Base-by-base conservation (phyloP, 352 stramenopile species). In the Thraustochytrium striatum region DNA sequence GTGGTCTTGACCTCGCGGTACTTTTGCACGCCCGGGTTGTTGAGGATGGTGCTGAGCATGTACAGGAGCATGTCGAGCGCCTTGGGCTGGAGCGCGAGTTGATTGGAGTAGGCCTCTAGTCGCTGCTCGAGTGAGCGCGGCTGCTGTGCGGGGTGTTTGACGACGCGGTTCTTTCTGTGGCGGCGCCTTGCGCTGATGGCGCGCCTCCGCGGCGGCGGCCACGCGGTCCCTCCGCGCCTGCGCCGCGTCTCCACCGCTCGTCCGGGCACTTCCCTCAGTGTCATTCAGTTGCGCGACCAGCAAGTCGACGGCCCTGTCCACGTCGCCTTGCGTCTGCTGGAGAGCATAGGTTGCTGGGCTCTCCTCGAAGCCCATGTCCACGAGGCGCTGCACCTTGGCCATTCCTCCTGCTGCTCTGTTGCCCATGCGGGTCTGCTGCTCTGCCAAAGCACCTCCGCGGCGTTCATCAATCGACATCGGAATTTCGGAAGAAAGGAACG, bases 31-130 rank as follows among this genome's bases (percentile, higher is more conserved):
- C 65, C 65, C 16, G 65, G 65, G 39, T 75, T 75, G 19, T 61
- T 32, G 28, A 75, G 43, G 25, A 75, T 75, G n/a, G 65, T 75
- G n/a, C 52, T 58, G 65, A 75, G 65, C 65, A 75, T 61, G 65
- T 75, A 75, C n/a, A 75, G 11, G 11, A 75, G 65, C 44, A 43
- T 30, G 21, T 75, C 65, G 7, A 75, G 41, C 9, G 65, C 65
- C 30, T 43, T 41, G 35, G 65, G 65, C 19, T 38, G 68, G 32
- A n/a, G 19, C 3, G 52, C 65, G 41, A 75, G 65, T 19, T 44
- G 19, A 13, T 30, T 38, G 35, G 30, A 58, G 30, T 47, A 21
- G n/a, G 39, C 25, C 36, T 75, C 65, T 9, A 75, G 36, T 3
- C 65, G 65, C 32, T 30, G 19, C 52, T 75, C 65, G n/a, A 70